Evolutionary conservation across 2,329 filamentous ascomycete species (phyloP).

Genomic region (Verticillium zaregamsianum): DNA sequence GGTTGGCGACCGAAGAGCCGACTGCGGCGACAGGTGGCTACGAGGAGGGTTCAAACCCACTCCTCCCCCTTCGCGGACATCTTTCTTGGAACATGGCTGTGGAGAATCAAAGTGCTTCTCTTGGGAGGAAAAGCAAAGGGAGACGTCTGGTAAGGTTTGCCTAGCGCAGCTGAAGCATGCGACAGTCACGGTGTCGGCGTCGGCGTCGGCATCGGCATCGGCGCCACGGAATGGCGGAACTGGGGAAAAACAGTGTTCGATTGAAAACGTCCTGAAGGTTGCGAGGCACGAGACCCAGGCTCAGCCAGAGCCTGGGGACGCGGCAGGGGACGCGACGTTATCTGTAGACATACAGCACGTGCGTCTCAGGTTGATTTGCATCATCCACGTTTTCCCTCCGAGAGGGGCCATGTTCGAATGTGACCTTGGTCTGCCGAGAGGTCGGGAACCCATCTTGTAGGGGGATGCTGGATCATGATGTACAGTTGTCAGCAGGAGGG

Average conservation of each 20-base stretch:
- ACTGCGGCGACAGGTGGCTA: no score
- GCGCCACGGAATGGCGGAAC: not conserved
- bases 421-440: not conserved
- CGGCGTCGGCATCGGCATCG: not conserved
- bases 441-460: not conserved
- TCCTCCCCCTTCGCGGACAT: no score
- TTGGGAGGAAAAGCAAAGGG: not conserved
- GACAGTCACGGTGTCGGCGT: no score
- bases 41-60: no score
- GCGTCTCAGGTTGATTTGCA: not conserved
- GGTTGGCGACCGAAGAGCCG: no score
- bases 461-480: not conserved
- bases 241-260: not conserved
- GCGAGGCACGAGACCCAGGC: not conserved
- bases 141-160: not conserved
- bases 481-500: not conserved
- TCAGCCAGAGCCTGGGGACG: not conserved
- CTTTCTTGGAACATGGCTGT: no score
- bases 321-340: not conserved
- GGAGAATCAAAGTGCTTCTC: not conserved
- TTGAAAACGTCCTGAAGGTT: not conserved
- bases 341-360: not conserved
- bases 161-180: not conserved
- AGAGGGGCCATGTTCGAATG: not conserved
- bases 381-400: not conserved